Evolutionary conservation across 495 filamentous ascomycete genomes (phyloP), one percentile per base, ranked within the genome.

Genomic region (Venustampulla echinocandica): DNA sequence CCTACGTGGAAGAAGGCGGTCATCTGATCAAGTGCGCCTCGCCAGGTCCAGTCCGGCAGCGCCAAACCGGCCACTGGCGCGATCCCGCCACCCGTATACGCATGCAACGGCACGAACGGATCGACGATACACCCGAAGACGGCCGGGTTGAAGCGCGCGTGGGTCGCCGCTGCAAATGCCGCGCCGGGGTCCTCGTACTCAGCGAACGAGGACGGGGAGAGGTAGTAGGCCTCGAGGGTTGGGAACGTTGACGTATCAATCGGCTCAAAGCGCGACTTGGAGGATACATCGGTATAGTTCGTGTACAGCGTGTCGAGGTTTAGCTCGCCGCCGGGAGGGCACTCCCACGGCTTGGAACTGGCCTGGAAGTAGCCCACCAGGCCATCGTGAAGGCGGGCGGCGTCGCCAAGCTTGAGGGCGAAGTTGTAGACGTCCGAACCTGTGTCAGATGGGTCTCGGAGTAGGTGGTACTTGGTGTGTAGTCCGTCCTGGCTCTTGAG

Each of bases 1-100:
- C 73, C 73, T 1, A 62, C 25, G 30, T 60, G 59, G 46, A 73
- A 70, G 50, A 75, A 75, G 0, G 70, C 68, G 0, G 63, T 67
- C 62, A 77, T 75, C 0, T 46, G 48, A 2, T 43, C 43, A 35
- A 76, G 32, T 0, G 72, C 71, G 1, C 15, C 10, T 37, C 76
- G 53, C 56, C 59, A 61, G 0, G 66, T 68, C 71, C 71, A 76
- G 0, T 56, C 6, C 0, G 68, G 66, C 2, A 78, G 59, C 1
- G 36, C 20, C 0, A 76, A 60, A 0, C 33, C 13, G 1, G 42
- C 37, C 2, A 56, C 45, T 1, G 73, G 71, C 1, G 72, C 60
- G 9, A 75, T 52, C n/a, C n/a, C n/a, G n/a, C n/a, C n/a, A 14
- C 46, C 20, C 1, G 58, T 54, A 53, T 69, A 75, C 0, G 44